These are phyloP conservation scores for Syncephalis fuscata DNA, from an alignment of 371 early-diverging fungal genomes.

Conservation along the genomic window DNA sequence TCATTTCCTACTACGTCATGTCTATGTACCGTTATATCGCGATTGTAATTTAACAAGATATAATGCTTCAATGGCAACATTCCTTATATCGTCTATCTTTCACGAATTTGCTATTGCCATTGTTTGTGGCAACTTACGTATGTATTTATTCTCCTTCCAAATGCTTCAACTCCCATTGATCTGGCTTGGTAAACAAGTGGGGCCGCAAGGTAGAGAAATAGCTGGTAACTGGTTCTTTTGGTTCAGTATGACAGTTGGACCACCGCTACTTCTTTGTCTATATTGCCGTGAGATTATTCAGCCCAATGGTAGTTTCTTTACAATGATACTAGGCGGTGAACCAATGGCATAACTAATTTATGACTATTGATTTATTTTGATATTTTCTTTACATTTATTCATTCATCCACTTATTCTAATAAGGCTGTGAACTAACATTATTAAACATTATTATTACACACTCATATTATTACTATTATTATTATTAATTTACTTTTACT, in stretches of 20 bases:
- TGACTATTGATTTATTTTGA: no score
- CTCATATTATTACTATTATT: background rate
- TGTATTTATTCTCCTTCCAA: conserved; percentile 76
- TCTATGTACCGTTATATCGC: conserved; percentile 69
- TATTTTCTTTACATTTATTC: background rate
- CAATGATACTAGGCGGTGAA: background rate
- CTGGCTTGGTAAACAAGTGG: conserved; percentile 7
- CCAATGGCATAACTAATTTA: background rate
- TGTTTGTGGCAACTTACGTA: conserved; percentile 44
- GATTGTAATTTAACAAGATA: conserved; percentile 51
- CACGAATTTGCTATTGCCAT: conserved; percentile 85
- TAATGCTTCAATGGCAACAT: conserved; percentile 68
- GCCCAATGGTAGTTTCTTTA: background rate
- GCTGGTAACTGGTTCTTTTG: conserved; percentile 74
- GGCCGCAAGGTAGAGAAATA: conserved; percentile 26
- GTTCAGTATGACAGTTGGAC: conserved; percentile 66
- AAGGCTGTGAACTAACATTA: no score
- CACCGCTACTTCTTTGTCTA: conserved; percentile 58
- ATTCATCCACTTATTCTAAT: no score
- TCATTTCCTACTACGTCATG: conserved; percentile 83
- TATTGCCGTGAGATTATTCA: conserved; percentile 40
- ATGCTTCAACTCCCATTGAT: conserved; percentile 92
- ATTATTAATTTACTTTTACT: background rate
- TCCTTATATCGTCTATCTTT: conserved; percentile 67
- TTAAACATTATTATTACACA: background rate